Evolutionary conservation across 306 rosid genomes (phyloP), one percentile per base, ranked within the genome.

Genomic region (Lathyrus sativus): DNA sequence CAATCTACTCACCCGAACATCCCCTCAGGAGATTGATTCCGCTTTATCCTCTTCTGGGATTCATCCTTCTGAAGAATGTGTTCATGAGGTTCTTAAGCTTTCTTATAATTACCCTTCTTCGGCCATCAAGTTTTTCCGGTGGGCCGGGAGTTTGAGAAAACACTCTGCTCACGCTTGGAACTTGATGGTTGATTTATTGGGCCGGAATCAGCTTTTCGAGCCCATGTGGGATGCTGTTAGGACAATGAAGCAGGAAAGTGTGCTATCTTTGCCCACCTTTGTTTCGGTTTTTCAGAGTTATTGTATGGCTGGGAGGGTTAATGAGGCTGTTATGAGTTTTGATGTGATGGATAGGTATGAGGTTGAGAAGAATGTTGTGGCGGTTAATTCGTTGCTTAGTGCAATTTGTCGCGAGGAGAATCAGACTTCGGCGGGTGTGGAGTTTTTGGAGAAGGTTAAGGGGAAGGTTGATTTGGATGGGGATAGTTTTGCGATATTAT

Each of bases 161-260:
- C 93, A 74, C 68, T 62, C 91, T 3, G 71, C 85, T 4, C 62
- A 70, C 10, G 79, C 85, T 0, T 89, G 93, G 93, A 89, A 85
- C 76, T 79, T 85, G 61, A 89, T 89, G 84, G 86, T 85, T 0
- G 91, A 89, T 57, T 33, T 87, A 44, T 54, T 87, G 7, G 96
- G 96, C 6, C 80, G 83, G 55, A 89, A 89, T 56, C 80, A 78
- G 50, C 75, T 85, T 7, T 87, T 89, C n/a, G 91, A 89, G 4
- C 77, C 81, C 31, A 85, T 87, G 96, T 87, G 96, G 93, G 92
- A 83, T 65, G 91, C 91, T 3, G 60, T 89, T 31, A 63, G 91
- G 22, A 77, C 93, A 6, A 89, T 87, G 96, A 88, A 85, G 24
- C 78, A 85, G 29, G 87, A 89, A 14, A 17, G 49, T 2, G 41